Base-by-base conservation (phyloP, 768 basidiomycete genomes). In the Mycena filopes region DNA sequence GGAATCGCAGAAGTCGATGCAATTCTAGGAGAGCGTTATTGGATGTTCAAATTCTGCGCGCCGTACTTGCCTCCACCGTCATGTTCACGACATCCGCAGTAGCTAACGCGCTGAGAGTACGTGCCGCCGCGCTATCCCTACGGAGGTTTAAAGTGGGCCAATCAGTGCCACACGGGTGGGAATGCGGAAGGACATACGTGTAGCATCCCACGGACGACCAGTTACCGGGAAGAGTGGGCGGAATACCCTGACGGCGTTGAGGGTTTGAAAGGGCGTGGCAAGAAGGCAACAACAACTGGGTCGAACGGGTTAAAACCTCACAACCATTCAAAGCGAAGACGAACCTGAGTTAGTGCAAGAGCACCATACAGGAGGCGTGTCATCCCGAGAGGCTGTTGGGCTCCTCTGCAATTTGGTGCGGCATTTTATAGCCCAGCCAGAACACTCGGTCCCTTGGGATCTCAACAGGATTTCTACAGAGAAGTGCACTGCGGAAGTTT, bases 161-260 rank as follows among this genome's bases (percentile, higher is more conserved):
- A 18, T 29, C 12, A 61, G 26, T 49, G 9, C 18, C 13, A 13
- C 25, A 11, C 25, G 8, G 28, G 28, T 5, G 48, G 28, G 48
- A 28, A 29, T 49, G 15, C 23, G 16, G 48, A 21, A 25, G 33
- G 11, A 15, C 78, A 21, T 70, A 90, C 90, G 82, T 84, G 77
- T 84, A 86, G 69, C 90, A 92, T 71, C 89, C 89, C 60, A 81
- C 74, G 18, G 83, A 81, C 16, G 80, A 80, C 89, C 89, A 92
- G 51, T 75, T 80, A 1, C 79, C 78, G 8, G 87, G 88, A 53
- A 90, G 80, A 0, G 57, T 72, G 1, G 79, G 66, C 21, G 83
- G 83, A 43, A 82, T 72, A 47, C 75, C 66, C 55, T 82, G 81
- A 53, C 80, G 83, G 58, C 76, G 78, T 21, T 81, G 75, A 43